phyloP scores from a whole-genome alignment of 2,329 filamentous ascomycete species.

The Talaromyces funiculosus region DNA sequence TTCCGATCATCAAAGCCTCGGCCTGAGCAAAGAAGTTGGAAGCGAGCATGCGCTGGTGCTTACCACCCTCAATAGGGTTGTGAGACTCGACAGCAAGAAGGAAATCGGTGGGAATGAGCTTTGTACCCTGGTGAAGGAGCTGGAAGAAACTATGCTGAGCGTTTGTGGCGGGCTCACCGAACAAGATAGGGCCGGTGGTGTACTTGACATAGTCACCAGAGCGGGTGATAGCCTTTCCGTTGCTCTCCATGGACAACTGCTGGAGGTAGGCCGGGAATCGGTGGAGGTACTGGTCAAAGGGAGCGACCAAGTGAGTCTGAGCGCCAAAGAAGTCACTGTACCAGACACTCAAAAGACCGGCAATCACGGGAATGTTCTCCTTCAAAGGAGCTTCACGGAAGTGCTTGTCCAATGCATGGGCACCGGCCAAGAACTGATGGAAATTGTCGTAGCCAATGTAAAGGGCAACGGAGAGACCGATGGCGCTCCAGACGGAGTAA shows the following conservation, averaged over 20 bases:
- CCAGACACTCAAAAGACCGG: slow-evolving; percentile 92
- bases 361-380: slow-evolving; percentile 90
- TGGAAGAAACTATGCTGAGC: slow-evolving; percentile 99
- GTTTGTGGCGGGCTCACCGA: slow-evolving; percentile 97
- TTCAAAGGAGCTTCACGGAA: slow-evolving; percentile 86
- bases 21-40: slow-evolving; percentile 49
- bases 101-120: slow-evolving; percentile 97
- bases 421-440: slow-evolving; percentile 88
- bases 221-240: slow-evolving; percentile 94
- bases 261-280: slow-evolving; percentile 98
- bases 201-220: slow-evolving; percentile 87
- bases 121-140: slow-evolving; percentile 96
- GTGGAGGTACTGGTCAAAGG: slow-evolving; percentile 98
- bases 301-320: slow-evolving; percentile 94
- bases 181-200: slow-evolving; percentile 91
- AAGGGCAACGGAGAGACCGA: slow-evolving; percentile 86
- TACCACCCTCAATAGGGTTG: slow-evolving; percentile 86
- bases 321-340: slow-evolving; percentile 99
- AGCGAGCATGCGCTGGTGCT: slow-evolving; percentile 70
- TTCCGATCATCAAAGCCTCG: slow-evolving; percentile 51
- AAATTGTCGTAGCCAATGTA: slow-evolving; percentile 99
- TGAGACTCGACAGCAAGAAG: slow-evolving; percentile 94
- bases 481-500: slow-evolving; percentile 98
- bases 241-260: slow-evolving; percentile 99
- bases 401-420: slow-evolving; percentile 97